Conservation (phyloP, 2,329 filamentous ascomycete species). For the Cordyceps pruinosa region DNA sequence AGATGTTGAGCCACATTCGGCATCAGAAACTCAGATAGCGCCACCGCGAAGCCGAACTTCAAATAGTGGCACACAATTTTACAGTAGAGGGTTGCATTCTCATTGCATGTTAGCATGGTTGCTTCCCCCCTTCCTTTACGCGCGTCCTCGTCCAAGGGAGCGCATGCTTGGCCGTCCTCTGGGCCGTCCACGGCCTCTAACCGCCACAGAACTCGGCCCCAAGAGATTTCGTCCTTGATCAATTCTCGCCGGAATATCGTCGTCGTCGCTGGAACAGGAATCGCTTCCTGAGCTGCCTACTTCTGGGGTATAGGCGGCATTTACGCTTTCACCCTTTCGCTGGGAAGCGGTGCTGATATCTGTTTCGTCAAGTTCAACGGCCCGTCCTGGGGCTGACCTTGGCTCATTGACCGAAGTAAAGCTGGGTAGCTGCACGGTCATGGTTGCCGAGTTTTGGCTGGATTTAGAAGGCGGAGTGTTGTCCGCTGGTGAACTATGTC, state of each 20-base stretch:
- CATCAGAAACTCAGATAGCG: no score
- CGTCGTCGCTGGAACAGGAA: conserved; percentile 14
- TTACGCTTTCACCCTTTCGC: not conserved
- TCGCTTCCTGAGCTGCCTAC: not conserved
- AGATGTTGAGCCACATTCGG: not conserved
- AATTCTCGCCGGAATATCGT: conserved; percentile 15
- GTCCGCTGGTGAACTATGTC: not conserved
- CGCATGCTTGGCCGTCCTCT: conserved; percentile 15
- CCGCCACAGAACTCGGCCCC: not conserved
- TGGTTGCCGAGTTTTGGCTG: not conserved
- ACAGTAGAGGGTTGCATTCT: not conserved
- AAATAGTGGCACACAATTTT: not conserved
- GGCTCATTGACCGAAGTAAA: conserved; percentile 4
- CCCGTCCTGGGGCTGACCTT: not conserved
- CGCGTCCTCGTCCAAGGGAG: conserved; percentile 2
- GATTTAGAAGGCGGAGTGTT: not conserved
- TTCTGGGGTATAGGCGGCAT: not conserved
- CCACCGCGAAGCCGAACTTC: not conserved
- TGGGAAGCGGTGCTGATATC: not conserved
- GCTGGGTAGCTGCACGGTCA: conserved; percentile 4
- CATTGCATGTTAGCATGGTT: not conserved
- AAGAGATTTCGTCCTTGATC: not conserved
- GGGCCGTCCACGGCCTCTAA: conserved; percentile 19
- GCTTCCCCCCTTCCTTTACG: not conserved
- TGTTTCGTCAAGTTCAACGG: not conserved